Conservation (phyloP, 163 green algal species). For the Chloromonas sp. region DNA sequence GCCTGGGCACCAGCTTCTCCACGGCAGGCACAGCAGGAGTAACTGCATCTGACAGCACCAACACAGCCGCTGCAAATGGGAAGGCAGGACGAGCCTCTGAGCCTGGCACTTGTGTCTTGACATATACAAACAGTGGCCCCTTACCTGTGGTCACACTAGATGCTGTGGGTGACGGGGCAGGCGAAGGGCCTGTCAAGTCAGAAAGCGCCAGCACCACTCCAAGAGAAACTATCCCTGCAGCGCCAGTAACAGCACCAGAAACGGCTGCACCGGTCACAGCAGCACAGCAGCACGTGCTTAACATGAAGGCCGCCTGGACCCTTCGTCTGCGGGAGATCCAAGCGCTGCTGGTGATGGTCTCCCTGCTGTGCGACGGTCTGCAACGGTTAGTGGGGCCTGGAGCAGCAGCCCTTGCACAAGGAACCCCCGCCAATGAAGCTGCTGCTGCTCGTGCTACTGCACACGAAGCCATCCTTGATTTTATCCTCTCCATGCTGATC, state of each 20-base stretch:
- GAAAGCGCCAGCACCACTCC: too few relatives aligned
- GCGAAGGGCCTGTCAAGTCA: too few relatives aligned
- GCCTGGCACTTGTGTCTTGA: too few relatives aligned
- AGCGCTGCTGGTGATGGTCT: conserved; percentile 25
- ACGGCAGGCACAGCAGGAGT: too few relatives aligned
- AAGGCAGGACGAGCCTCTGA: too few relatives aligned
- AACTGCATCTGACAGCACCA: too few relatives aligned
- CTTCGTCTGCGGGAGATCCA: conserved; percentile 25
- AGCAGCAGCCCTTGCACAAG: not conserved
- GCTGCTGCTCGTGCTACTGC: conserved; percentile 1
- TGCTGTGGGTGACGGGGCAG: too few relatives aligned
- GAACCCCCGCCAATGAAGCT: not conserved
- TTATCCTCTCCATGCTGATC: conserved; percentile 45
- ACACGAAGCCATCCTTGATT: conserved; percentile 40
- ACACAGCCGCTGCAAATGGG: too few relatives aligned
- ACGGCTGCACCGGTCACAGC: not conserved
- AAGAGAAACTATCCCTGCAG: not conserved
- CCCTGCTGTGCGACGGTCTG: conserved; percentile 19
- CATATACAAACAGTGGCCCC: too few relatives aligned
- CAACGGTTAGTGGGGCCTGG: conserved; percentile 9
- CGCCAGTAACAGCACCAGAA: not conserved
- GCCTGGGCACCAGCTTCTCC: too few relatives aligned
- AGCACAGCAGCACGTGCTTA: not conserved
- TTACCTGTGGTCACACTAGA: too few relatives aligned
- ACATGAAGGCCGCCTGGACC: conserved; percentile 12